Base-by-base conservation (phyloP, 139 green algal species). In the Micractinium sp. region DNA sequence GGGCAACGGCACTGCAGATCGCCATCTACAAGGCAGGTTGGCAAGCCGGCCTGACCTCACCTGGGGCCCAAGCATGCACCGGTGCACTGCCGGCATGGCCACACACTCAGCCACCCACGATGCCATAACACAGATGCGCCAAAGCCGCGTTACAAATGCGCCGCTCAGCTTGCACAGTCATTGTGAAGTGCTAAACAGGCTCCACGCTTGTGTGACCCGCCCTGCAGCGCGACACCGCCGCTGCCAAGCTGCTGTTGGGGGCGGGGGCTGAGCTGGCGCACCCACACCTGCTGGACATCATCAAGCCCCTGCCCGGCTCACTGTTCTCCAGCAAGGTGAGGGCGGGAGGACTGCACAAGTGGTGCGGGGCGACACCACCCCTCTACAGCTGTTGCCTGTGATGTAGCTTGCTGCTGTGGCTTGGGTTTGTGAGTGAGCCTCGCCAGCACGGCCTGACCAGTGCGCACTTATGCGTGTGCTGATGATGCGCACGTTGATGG, bases 271-370 rank as follows among this genome's bases (percentile, higher is more conserved):
- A 53, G 22, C 20, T 9, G 38, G 38, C 56, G 38, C 23, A 36
- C 22, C 38, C 38, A 1, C 41, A 61, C 77, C 25, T 82, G 77
- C 77, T 82, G 77, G 77, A 82, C 38, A 25, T 82, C 25, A 56
- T 61, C 20, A 22, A 27, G 36, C 77, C 77, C 9, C 38, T 39
- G 77, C 25, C 77, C 9, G 77, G 77, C 77, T 36, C 38, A 9
- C 77, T 82, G 77, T 82, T 82, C 23, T 36, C 77, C 29, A 61
- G 38, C 77, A 82, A 61, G 77, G 77, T 56, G 35, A 22, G 38
- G 0, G 1, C 25, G 67, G 25, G 23, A 14, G 25, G 22, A 5
- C 29, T n/a, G n/a, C n/a, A n/a, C n/a, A n/a, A n/a, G n/a, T n/a
- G n/a, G n/a, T n/a, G n/a, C n/a, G n/a, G n/a, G n/a, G n/a, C n/a